phyloP scores from a whole-genome alignment of 139 green algal genomes.

The Axilococcus clingmanii region DNA sequence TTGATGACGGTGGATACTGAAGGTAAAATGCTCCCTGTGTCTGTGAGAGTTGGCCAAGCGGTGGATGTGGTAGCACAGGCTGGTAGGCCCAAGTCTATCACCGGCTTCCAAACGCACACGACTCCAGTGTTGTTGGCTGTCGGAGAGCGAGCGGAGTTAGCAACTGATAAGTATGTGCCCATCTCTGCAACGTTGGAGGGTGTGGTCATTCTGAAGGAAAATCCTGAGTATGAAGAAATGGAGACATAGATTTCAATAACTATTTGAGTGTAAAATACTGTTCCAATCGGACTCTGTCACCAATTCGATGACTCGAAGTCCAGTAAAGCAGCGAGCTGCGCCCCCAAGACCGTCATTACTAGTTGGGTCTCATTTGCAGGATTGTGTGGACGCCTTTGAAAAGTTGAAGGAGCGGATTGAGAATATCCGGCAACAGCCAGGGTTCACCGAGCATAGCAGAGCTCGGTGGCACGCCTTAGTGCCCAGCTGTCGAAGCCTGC shows the following conservation, averaged over 20 bases:
- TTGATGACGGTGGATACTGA: slow-evolving; percentile 91
- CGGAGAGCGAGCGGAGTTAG: slow-evolving; percentile 93
- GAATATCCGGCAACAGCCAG: no score
- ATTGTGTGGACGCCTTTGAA: no score
- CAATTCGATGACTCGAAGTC: no score
- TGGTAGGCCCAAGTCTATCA: slow-evolving; percentile 96
- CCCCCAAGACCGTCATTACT: no score
- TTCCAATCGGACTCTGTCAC: no score
- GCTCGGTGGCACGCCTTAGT: no score
- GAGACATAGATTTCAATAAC: slow-evolving; percentile 21
- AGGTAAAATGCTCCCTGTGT: slow-evolving; percentile 69
- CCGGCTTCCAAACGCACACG: slow-evolving; percentile 94
- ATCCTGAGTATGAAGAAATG: slow-evolving; percentile 89
- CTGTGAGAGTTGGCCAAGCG: slow-evolving; percentile 85
- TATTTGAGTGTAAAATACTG: no score
- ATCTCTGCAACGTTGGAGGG: slow-evolving; percentile 76
- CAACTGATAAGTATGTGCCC: slow-evolving; percentile 88
- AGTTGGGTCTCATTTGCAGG: no score
- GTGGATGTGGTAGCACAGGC: slow-evolving; percentile 96
- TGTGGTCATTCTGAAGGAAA: slow-evolving; percentile 86
- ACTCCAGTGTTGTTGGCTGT: slow-evolving; percentile 88
- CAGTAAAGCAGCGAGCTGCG: no score
- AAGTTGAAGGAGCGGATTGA: no score
- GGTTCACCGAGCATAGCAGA: no score
- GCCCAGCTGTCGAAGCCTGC: no score